Evolutionary conservation across 306 rosid genomes (phyloP).

Genomic region (Trifolium subterraneum): DNA sequence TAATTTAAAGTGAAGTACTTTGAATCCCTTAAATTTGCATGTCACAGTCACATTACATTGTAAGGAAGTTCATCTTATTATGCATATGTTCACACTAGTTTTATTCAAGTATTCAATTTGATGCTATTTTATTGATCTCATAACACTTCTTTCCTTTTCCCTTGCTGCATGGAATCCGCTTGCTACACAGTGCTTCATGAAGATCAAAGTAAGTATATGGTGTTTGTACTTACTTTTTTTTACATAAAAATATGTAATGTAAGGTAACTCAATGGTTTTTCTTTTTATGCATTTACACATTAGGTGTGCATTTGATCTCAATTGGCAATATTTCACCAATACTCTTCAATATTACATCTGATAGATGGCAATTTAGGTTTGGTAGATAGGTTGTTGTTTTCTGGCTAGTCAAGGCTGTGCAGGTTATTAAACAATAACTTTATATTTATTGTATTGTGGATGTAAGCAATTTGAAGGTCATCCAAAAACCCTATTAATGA

Average conservation of each 20-base stretch:
- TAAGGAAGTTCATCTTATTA: slow-evolving; percentile 17
- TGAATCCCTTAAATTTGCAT: slow-evolving; percentile 21
- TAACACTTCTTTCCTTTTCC: slow-evolving; percentile 43
- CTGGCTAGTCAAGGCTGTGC: slow-evolving; percentile 15
- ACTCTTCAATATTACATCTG: not conserved
- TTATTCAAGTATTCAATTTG: slow-evolving; percentile 25
- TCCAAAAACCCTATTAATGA: slow-evolving; percentile 22
- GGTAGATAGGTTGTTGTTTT: slow-evolving; percentile 25
- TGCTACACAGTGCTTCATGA: slow-evolving; percentile 71
- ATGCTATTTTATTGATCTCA: slow-evolving; percentile 35
- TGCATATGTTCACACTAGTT: slow-evolving; percentile 11
- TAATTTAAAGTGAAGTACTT: slow-evolving; percentile 3
- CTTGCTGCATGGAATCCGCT: slow-evolving; percentile 56
- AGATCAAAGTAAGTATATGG: slow-evolving; percentile 80
- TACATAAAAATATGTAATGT: slow-evolving; percentile 2
- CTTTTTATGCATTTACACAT: slow-evolving; percentile 12
- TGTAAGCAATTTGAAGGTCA: slow-evolving; percentile 19
- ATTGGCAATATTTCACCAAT: slow-evolving; percentile 31
- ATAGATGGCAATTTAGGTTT: slow-evolving; percentile 31
- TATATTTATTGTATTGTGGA: slow-evolving; percentile 13
- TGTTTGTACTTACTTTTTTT: slow-evolving; percentile 23
- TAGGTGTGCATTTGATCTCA: slow-evolving; percentile 31
- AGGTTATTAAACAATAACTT: slow-evolving; percentile 24
- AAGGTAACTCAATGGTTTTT: slow-evolving; percentile 19
- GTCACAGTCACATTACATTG: not conserved